Base-by-base conservation (phyloP, 202 grass and related monocot genomes). In the Schoenoplectus tabernaemontani region DNA sequence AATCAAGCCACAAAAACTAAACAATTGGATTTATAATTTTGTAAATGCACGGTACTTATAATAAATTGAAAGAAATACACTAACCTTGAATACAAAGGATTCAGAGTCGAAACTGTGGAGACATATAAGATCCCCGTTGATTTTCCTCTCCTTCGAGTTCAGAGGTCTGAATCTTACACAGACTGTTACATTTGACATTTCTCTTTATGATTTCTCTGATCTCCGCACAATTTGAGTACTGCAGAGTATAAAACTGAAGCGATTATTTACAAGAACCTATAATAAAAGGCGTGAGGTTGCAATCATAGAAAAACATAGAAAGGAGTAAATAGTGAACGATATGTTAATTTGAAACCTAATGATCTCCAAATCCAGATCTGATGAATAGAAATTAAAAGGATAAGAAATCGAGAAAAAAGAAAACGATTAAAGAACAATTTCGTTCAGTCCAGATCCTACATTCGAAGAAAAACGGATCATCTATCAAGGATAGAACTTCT, bases 121-220 rank as follows among this genome's bases (percentile, higher is more conserved):
- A 77, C 81, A 87, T 70, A 86, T 61, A 19, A 57, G 86, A 12
- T 93, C 93, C 3, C 50, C 82, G 26, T 87, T 86, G 44, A 77
- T 69, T 83, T 85, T 90, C 87, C 85, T 90, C 81, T 96, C 93
- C 42, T 79, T 93, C 2, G 84, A 80, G 38, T 59, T 96, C 71
- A 96, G 83, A 7, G 93, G 90, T 57, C 93, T 93, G 82, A 96
- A 96, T 57, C 90, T 50, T 79, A 96, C 88, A 38, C 93, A 96
- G 63, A 96, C 88, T 5, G 86, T 93, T 28, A 96, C 86, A 20
- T 86, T 90, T 43, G 88, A 92, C 93, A 96, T 96, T 77, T 82
- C 76, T 11, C 77, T 56, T 32, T 67, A 46, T 28, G 59, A 57
- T 65, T 59, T 77, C 32, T 75, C 22, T 32, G 71, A 50, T 54